Conservation (phyloP, 441 rosid genomes). For the Eutrema salsugineum region DNA sequence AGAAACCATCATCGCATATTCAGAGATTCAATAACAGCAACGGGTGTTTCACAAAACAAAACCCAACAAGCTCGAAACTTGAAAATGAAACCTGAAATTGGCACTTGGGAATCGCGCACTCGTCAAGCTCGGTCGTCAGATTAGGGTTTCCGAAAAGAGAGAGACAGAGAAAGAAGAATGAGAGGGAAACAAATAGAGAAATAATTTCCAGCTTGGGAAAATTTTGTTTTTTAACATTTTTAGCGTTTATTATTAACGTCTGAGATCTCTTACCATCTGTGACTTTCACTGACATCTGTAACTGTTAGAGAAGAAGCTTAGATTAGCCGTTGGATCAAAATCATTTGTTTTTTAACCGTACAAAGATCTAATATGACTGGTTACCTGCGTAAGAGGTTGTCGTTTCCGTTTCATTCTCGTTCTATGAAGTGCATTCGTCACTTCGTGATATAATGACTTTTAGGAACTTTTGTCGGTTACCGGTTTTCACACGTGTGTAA, state of each 20-base stretch:
- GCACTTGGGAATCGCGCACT: not conserved
- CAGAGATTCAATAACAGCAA: not conserved
- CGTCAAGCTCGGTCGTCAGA: not conserved
- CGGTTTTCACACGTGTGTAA: constrained; percentile 16
- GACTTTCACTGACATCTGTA: constrained; percentile 1
- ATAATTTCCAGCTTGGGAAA: not conserved
- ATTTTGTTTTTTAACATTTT: not conserved
- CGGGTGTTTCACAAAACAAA: not conserved
- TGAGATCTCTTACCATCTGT: too few species aligned
- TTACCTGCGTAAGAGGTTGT: constrained; percentile 10
- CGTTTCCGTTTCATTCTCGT: not conserved
- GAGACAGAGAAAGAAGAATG: not conserved
- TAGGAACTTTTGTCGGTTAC: constrained; percentile 18
- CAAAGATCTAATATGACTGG: not conserved
- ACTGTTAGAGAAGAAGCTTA: not conserved
- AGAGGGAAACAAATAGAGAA: constrained; percentile 11
- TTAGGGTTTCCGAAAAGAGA: constrained; percentile 18
- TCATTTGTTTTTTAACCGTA: not conserved
- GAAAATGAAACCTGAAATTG: not conserved
- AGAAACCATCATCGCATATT: constrained; percentile 12
- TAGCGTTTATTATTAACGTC: not conserved
- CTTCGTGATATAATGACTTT: constrained; percentile 4
- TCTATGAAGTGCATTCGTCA: not conserved
- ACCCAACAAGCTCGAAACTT: not conserved
- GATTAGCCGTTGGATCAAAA: constrained; percentile 6